Percentiles rank a stretch among this genome's conserved stretches.
Evolutionary conservation across 495 filamentous ascomycete species (phyloP).

Genomic region (Aspergillus olivimuriae): DNA sequence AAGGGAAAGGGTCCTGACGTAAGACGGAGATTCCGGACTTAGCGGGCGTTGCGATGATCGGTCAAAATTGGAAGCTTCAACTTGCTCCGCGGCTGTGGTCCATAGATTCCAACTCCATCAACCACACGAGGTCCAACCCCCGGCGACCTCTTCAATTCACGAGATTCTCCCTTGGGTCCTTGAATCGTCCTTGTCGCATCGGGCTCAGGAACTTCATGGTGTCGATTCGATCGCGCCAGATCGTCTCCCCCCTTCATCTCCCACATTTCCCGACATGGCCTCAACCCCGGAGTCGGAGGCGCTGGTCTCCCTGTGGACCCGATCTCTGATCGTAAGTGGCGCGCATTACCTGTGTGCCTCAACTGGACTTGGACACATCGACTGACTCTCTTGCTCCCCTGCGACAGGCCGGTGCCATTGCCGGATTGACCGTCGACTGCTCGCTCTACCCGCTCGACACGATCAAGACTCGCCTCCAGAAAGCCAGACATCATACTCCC

Average conservation of each 20-base stretch:
- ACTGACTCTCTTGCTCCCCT: conserved; percentile 7
- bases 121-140: no score
- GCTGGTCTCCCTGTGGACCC: conserved; percentile 39
- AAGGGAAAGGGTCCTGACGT: conserved; percentile 2
- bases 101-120: no score
- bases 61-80: not conserved
- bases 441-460: conserved; percentile 90
- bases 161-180: not conserved
- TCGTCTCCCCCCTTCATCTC: not conserved
- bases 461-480: conserved; percentile 89
- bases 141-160: no score
- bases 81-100: not conserved
- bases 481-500: conserved; percentile 63
- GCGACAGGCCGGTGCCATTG: conserved; percentile 67
- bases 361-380: not conserved
- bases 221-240: no score
- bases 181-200: no score
- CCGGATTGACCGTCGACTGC: conserved; percentile 84
- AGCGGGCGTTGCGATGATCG: conserved; percentile 10
- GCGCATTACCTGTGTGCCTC: not conserved
- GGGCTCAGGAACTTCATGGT: no score
- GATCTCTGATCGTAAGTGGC: conserved; percentile 36
- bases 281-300: conserved; percentile 27
- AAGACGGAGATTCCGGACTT: conserved; percentile 17
- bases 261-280: conserved; percentile 19